Conservation (phyloP, 805 yeast genomes). For the Candida arabinofermentans region DNA sequence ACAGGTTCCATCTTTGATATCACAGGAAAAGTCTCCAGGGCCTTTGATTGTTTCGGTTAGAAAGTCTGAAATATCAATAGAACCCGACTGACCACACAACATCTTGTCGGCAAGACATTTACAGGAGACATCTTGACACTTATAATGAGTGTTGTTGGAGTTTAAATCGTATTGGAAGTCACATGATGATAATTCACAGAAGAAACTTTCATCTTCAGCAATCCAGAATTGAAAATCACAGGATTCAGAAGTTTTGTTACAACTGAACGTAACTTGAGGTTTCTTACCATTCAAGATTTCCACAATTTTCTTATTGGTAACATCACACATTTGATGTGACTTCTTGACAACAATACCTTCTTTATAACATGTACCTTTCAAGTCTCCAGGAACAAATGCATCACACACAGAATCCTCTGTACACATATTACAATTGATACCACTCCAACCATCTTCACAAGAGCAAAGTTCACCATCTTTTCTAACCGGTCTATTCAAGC, state of each 20-base stretch:
- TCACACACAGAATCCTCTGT: slow-evolving; percentile 70
- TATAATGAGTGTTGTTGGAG: slow-evolving; percentile 67
- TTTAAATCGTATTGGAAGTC: slow-evolving; percentile 58
- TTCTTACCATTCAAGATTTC: slow-evolving; percentile 72
- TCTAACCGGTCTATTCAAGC: slow-evolving; percentile 61
- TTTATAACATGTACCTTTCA: slow-evolving; percentile 84
- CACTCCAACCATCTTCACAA: slow-evolving; percentile 87
- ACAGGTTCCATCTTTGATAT: slow-evolving; percentile 57
- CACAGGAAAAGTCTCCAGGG: slow-evolving; percentile 90
- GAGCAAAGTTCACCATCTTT: slow-evolving; percentile 51
- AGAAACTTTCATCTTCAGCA: slow-evolving; percentile 83
- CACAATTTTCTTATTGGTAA: slow-evolving; percentile 82
- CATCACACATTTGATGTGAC: slow-evolving; percentile 90
- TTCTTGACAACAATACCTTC: slow-evolving; percentile 78
- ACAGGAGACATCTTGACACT: slow-evolving; percentile 76
- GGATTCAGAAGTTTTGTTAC: slow-evolving; percentile 57
- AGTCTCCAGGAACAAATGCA: slow-evolving; percentile 76
- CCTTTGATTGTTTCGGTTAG: slow-evolving; percentile 85
- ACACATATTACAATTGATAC: slow-evolving; percentile 92
- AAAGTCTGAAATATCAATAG: slow-evolving; percentile 92
- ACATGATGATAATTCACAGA: slow-evolving; percentile 79
- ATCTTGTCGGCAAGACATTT: slow-evolving; percentile 87
- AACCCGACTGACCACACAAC: slow-evolving; percentile 92
- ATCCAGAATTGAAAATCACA: slow-evolving; percentile 98
- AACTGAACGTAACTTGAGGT: slow-evolving; percentile 91